Base-by-base conservation (phyloP, 2,329 filamentous ascomycete genomes). In the Meredithiella fracta region DNA sequence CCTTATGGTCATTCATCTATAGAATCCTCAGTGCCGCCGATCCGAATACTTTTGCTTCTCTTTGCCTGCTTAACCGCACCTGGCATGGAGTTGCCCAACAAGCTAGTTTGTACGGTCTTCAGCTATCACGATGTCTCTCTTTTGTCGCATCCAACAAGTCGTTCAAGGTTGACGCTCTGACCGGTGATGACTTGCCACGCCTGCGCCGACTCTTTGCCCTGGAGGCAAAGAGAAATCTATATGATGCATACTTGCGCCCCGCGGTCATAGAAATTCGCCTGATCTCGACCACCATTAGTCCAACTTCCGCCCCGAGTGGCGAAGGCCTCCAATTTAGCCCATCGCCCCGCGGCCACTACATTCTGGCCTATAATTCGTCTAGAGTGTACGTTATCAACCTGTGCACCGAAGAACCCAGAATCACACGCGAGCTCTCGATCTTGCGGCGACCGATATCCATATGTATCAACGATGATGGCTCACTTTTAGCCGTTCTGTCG, bases 321-420 rank as follows among this genome's bases (percentile, higher is more conserved):
- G 88, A 94, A 67, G 86, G 86, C 49, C 86, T 94, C 70, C 85
- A 87, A 55, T 94, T 94, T 67, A 81, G 78, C 60, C 79, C 87
- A 58, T 94, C 88, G 1, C 80, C 86, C 4, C 79, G 77, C 55
- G 87, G 86, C 1, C 80, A 83, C 61, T 79, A 83, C 62, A 69
- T 94, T 29, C 75, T 94, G 42, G 87, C 85, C 53, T 86, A 89
- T 66, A 94, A 87, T 67, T 94, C 88, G 38, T 90, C 87, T 11
- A 77, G 88, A 57, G 86, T 94, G 61, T 85, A 90, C 62, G 78
- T 94, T 34, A 71, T 94, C 53, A 82, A 91, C 64, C 72, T 86
- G 2, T 75, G 77, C 22, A 72, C 72, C 1, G 68, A 78, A 38
- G 72, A 76, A 4, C 69, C 88, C 17, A 70, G 72, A 14, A 83